Evolutionary conservation across 768 basidiomycete genomes (phyloP).

Genomic region (Vararia minispora): DNA sequence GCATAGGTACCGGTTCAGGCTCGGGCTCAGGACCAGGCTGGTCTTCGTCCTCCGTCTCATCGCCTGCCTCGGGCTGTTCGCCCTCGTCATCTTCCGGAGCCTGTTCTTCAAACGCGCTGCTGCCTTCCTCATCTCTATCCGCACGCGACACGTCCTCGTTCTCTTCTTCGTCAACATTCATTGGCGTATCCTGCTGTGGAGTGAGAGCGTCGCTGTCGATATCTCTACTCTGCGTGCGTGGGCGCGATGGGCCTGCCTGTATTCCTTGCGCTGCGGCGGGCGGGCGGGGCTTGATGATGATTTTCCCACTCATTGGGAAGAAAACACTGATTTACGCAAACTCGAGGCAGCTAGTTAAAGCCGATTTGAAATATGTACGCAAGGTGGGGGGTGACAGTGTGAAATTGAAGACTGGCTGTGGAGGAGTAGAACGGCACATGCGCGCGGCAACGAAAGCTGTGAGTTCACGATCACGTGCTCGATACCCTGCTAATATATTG

Average conservation of each 20-base stretch:
- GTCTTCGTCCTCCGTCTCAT: background rate
- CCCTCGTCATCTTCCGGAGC: slow-evolving; percentile 3
- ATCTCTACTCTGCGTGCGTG: background rate
- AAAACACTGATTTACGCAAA: too few relatives aligned
- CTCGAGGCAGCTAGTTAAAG: too few relatives aligned
- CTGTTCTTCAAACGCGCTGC: slow-evolving; percentile 5
- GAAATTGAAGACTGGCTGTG: too few relatives aligned
- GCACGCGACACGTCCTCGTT: slow-evolving; percentile 5
- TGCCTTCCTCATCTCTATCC: slow-evolving; percentile 2
- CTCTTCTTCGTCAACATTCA: slow-evolving; percentile 13
- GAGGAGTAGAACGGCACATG: too few relatives aligned
- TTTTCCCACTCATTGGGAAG: slow-evolving; percentile 14
- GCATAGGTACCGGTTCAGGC: slow-evolving; percentile 7
- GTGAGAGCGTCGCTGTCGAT: slow-evolving; percentile 3
- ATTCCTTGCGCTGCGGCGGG: background rate
- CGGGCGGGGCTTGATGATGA: slow-evolving; percentile 10
- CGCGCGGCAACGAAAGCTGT: too few relatives aligned
- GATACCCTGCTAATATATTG: too few relatives aligned
- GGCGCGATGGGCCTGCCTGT: slow-evolving; percentile 3
- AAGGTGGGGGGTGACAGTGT: too few relatives aligned
- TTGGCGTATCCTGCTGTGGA: too few relatives aligned
- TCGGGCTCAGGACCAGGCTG: too few relatives aligned
- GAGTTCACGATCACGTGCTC: too few relatives aligned
- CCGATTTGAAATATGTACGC: too few relatives aligned
- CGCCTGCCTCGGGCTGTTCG: slow-evolving; percentile 3